Base-by-base conservation (phyloP, 176 grass and related monocot species). In the Oryza rufipogon region DNA sequence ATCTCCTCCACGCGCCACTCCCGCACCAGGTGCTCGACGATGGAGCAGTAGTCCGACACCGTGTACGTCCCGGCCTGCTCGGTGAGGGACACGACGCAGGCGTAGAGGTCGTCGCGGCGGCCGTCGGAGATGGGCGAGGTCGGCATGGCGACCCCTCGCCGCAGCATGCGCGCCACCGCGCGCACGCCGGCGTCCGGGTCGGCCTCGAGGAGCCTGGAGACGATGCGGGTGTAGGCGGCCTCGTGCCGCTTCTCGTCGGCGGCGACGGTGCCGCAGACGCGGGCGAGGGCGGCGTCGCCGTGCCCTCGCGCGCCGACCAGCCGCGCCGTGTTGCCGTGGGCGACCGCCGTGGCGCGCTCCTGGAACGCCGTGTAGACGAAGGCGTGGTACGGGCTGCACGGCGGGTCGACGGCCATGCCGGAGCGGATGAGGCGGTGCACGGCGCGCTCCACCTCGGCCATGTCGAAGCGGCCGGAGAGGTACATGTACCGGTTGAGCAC, bases 171-270 rank as follows among this genome's bases (percentile, higher is more conserved):
- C 16, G 68, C 84, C 12, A 94, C 45, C 44, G 92, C 92, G 5
- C 90, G 83, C 71, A 97, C 75, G 33, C 86, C 76, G 8, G 79
- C 79, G 67, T 97, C 92, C 5, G 88, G 89, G 80, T 97, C 92
- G 0, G 75, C 75, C 75, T 88, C 76, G 42, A 97, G 88, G n/a
- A 97, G 84, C 85, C 86, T 89, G 2, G 73, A 87, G 3, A 97
- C 77, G 51, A 94, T 83, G 48, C 92, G 82, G 0, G 47, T 74
- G 80, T 97, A 97, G 0, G 92, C 95, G 7, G 76, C 80, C 90
- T 97, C 95, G 82, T 97, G 95, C 1, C 92, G 92, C 81, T 92
- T 94, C 90, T 97, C 92, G 83, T 97, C 95, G 30, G 84, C 88
- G 0, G 83, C 70, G 33, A 97, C 87, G 42, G 90, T 79, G 58